Conservation (phyloP, 495 filamentous ascomycete genomes). For the Aspergillus affinis region DNA sequence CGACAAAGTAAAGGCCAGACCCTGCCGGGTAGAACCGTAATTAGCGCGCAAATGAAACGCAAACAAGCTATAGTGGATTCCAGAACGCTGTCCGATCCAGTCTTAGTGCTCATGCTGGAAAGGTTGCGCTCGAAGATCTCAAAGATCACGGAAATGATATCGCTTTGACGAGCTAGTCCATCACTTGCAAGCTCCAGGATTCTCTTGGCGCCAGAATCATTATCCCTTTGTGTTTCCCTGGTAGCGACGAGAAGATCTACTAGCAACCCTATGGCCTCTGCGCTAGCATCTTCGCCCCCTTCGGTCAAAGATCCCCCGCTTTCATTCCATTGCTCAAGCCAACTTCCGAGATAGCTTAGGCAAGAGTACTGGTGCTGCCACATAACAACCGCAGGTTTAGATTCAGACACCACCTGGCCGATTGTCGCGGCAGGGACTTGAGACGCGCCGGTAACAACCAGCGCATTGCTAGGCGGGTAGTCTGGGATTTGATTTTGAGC, state of each 20-base stretch:
- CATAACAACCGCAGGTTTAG: slow-evolving; percentile 60
- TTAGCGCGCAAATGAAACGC: slow-evolving; percentile 71
- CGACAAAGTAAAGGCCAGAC: slow-evolving; percentile 88
- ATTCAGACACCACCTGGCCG: slow-evolving; percentile 69
- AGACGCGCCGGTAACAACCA: slow-evolving; percentile 42
- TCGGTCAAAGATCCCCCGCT: slow-evolving; percentile 35
- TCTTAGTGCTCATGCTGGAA: slow-evolving; percentile 57
- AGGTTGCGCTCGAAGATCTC: slow-evolving; percentile 80
- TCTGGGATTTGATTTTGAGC: slow-evolving; percentile 22
- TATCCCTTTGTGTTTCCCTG: slow-evolving; percentile 27
- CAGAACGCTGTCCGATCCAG: slow-evolving; percentile 50
- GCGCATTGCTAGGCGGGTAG: slow-evolving; percentile 28
- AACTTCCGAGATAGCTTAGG: slow-evolving; percentile 71
- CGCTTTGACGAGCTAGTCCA: slow-evolving; percentile 67
- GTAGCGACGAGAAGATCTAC: slow-evolving; percentile 52
- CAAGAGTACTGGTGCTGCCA: slow-evolving; percentile 77
- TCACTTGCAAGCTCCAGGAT: slow-evolving; percentile 73
- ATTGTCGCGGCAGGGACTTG: slow-evolving; percentile 59
- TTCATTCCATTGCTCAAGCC: slow-evolving; percentile 60
- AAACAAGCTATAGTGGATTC: slow-evolving; percentile 70
- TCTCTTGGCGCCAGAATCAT: slow-evolving; percentile 40
- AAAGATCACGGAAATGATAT: slow-evolving; percentile 77
- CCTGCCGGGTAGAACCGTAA: slow-evolving; percentile 70
- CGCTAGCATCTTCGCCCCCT: slow-evolving; percentile 48
- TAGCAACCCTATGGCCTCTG: slow-evolving; percentile 64